Base-by-base conservation (phyloP, 805 yeast species). In the Pichia cabralensis region DNA sequence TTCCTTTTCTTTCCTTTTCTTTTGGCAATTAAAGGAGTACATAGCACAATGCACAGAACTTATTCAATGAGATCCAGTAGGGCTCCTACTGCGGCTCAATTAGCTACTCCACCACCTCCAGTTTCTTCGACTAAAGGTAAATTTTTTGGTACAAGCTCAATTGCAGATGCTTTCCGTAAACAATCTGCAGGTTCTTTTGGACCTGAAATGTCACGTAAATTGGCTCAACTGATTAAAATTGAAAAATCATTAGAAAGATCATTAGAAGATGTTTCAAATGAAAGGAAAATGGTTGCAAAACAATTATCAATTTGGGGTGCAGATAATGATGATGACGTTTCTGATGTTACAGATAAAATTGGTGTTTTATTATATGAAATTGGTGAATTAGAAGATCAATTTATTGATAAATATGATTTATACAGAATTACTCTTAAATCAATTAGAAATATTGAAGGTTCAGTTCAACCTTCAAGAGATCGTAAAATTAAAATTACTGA, bases 281-380 rank as follows among this genome's bases (percentile, higher is more conserved):
- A 92, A 70, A 78, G 96, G 61, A 79, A 88, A 60, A 88, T 81
- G 53, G 96, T 88, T 49, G 98, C 97, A 52, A 88, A 86, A 70
- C 97, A 89, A 69, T 74, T 89, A 60, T 86, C 96, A 23, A 61
- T 80, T 48, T 89, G 98, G 98, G 98, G 98, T 67, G 95, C 83
- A 61, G 94, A 81, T 57, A 86, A 88, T 58, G 97, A 89, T 59
- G 97, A 89, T 54, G 98, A 89, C 54, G 95, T 89, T 37, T 77
- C 92, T 42, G 97, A 89, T 62, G 86, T 89, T 45, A 89, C 97
- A 48, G 98, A 89, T 66, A 88, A 92, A 66, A 74, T 89, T 60
- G 97, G 97, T 58, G 96, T 89, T 36, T 71, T 89, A 47, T 76
- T 92, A 55, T 89, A 79, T 67, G 97, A 89, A 71, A 74, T 92